Base-by-base conservation (phyloP, 345 rosid genomes). In the Brassica juncea region DNA sequence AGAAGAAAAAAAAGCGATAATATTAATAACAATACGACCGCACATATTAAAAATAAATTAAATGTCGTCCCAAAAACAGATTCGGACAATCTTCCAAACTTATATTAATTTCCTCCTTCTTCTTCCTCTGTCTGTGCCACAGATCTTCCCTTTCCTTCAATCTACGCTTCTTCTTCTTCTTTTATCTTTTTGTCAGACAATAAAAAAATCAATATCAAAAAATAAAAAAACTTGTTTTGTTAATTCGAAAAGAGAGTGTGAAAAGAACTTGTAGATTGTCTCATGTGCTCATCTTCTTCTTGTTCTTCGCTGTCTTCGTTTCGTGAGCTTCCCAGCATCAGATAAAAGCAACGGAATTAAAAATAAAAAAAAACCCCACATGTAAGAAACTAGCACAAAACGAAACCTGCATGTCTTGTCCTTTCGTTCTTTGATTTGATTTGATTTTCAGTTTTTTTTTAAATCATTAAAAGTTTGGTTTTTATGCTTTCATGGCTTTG, bases 311-410 rank as follows among this genome's bases (percentile, higher is more conserved):
- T 59, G 64, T 69, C 74, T 61, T 88, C 82, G 84, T 82, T 87
- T 88, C 60, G n/a, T 79, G 86, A 81, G 77, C 82, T 83, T 81
- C 31, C 57, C 85, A 72, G 71, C 81, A 76, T 67, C 84, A 71
- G 69, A 77, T 82, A 82, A 83, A 82, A 49, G 57, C 82, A 86
- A 74, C 77, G 39, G 8, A 9, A 19, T 15, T 4, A 19, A 19
- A 16, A 1, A 12, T 4, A 2, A 42, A 11, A 42, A 4, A 44
- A 4, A 35, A 35, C 82, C 82, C 27, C 68, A 74, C 79, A 82
- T 86, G 97, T 89, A 88, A 91, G 90, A 77, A 37, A 62, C 64
- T 16, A 65, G 0, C 28, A n/a, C 3, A 5, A 27, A 4, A 10
- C 54, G 47, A 42, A 63, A 75, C 76, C 28, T 70, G 80, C 83